Percentiles rank a stretch among this genome's conserved stretches.
phyloP scores from a whole-genome alignment of 345 rosid genomes.

The Acer campestre region DNA sequence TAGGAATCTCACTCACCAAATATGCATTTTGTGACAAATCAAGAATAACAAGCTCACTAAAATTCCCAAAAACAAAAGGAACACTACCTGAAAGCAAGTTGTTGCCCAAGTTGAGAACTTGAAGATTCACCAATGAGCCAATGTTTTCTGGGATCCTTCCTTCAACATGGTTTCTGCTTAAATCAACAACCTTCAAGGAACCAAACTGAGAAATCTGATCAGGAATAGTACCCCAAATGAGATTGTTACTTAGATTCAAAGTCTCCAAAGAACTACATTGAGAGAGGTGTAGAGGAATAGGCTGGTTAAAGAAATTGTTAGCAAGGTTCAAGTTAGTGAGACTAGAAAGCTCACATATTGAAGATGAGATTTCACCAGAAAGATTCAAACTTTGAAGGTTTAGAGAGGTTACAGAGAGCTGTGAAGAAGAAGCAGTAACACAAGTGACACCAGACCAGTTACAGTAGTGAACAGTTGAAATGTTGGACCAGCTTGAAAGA shows the following conservation, averaged over 20 bases:
- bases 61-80: conserved; percentile 67
- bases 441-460: conserved; percentile 91
- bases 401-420: conserved; percentile 59
- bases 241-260: conserved; percentile 70
- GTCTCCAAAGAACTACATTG: conserved; percentile 64
- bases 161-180: conserved; percentile 72
- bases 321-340: conserved; percentile 77
- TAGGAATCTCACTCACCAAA: conserved; percentile 68
- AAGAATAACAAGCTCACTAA: conserved; percentile 72
- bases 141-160: conserved; percentile 77
- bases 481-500: conserved; percentile 73
- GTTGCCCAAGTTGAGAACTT: conserved; percentile 67
- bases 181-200: conserved; percentile 59
- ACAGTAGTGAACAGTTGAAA: conserved; percentile 62
- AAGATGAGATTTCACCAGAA: conserved; percentile 82
- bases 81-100: conserved; percentile 77
- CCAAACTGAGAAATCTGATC: conserved; percentile 68
- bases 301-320: conserved; percentile 72
- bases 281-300: conserved; percentile 81
- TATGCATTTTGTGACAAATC: conserved; percentile 78
- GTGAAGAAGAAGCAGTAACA: conserved; percentile 36
- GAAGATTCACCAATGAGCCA: conserved; percentile 60
- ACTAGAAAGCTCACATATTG: conserved; percentile 63
- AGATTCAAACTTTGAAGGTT: conserved; percentile 83
- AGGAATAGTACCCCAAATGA: conserved; percentile 83